phyloP scores from a whole-genome alignment of 176 grass and related monocot genomes.

The Echinochloa phyllopogon region DNA sequence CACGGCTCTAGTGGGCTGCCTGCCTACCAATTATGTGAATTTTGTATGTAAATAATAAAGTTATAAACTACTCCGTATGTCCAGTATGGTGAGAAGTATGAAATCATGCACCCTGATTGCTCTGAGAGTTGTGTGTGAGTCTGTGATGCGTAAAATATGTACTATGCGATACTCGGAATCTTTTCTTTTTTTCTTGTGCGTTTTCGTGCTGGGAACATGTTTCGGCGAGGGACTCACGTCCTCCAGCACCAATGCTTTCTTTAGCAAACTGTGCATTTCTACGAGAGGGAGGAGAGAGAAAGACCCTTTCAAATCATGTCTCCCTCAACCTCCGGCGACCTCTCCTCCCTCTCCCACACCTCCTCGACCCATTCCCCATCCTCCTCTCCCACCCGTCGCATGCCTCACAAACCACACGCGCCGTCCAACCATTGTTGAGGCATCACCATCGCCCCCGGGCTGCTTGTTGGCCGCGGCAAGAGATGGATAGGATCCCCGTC shows the following conservation, averaged over 20 bases:
- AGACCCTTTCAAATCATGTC: constrained; percentile 54
- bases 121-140: too few relatives aligned
- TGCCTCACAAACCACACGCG: constrained; percentile 24
- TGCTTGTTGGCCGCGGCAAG: constrained; percentile 21
- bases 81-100: too few relatives aligned
- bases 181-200: too few relatives aligned
- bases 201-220: constrained; percentile 34
- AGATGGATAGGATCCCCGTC: constrained; percentile 66
- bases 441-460: constrained; percentile 21
- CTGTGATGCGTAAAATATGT: too few relatives aligned
- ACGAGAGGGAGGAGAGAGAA: background rate
- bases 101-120: too few relatives aligned
- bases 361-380: too few relatives aligned
- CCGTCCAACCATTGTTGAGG: constrained; percentile 32
- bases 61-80: too few relatives aligned
- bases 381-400: constrained; percentile 24
- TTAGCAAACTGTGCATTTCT: constrained; percentile 45
- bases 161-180: too few relatives aligned
- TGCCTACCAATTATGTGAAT: too few relatives aligned
- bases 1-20: too few relatives aligned
- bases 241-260: constrained; percentile 50
- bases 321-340: constrained; percentile 51
- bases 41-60: too few relatives aligned
- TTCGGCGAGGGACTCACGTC: constrained; percentile 29
- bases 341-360: constrained; percentile 10